Percentiles rank a stretch among this genome's conserved stretches.
Evolutionary conservation across 2,329 filamentous ascomycete genomes (phyloP).

Genomic region (Ophiostoma himal-ulmi): DNA sequence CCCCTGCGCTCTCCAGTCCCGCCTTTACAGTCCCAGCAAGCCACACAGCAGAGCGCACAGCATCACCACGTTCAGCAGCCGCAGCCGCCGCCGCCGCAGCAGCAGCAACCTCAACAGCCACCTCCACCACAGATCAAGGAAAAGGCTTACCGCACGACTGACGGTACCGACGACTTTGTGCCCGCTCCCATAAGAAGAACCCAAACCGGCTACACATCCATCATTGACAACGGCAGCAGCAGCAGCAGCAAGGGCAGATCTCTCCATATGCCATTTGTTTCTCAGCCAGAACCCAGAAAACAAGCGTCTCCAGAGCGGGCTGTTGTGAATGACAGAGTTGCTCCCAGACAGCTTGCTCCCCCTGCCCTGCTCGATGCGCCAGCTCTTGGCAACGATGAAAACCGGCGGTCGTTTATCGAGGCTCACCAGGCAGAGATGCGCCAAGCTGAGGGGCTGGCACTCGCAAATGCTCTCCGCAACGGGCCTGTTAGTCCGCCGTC

Average conservation of each 20-base stretch:
- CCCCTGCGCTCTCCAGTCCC: slow-evolving; percentile 28
- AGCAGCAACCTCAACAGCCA: slow-evolving; percentile 34
- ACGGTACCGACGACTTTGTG: slow-evolving; percentile 38
- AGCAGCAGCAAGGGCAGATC: slow-evolving; percentile 23
- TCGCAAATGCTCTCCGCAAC: slow-evolving; percentile 46
- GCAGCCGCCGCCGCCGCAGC: slow-evolving; percentile 11
- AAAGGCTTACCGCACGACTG: slow-evolving; percentile 36
- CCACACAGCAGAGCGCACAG: neutral
- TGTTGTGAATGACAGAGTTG: slow-evolving; percentile 29
- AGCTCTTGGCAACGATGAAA: slow-evolving; percentile 43
- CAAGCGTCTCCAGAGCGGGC: slow-evolving; percentile 43
- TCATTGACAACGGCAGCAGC: slow-evolving; percentile 27
- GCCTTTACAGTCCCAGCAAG: slow-evolving; percentile 27
- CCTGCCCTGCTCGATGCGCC: slow-evolving; percentile 27
- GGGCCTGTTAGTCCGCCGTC: slow-evolving; percentile 30
- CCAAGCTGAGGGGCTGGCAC: slow-evolving; percentile 53
- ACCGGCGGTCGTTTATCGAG: slow-evolving; percentile 53
- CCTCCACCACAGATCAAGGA: slow-evolving; percentile 28
- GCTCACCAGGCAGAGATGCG: slow-evolving; percentile 56
- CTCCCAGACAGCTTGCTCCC: slow-evolving; percentile 28
- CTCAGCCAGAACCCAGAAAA: neutral
- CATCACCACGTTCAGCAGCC: neutral
- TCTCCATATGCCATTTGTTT: neutral
- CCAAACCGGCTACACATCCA: slow-evolving; percentile 50
- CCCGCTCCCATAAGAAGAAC: slow-evolving; percentile 51